Percentiles rank a stretch among this genome's conserved stretches.
Conservation (phyloP, 176 grass and related monocot species). For the Metroxylon sagu region DNA sequence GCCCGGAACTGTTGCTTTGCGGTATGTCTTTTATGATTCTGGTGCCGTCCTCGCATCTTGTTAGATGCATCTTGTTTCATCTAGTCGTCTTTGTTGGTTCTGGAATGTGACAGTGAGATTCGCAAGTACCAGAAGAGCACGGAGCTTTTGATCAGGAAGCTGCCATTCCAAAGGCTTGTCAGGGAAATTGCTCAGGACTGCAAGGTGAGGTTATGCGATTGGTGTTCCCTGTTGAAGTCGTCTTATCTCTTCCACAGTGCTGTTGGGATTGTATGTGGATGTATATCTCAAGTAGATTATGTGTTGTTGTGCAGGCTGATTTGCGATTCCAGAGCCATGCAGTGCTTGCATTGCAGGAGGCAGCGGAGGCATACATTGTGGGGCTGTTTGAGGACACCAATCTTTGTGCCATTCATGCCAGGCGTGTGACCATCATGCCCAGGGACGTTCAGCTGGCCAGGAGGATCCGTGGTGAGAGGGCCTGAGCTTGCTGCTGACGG, state of each 20-base stretch:
- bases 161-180: slow-evolving; percentile 12
- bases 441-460: slow-evolving; percentile 13
- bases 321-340: slow-evolving; percentile 22
- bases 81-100: not conserved
- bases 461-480: slow-evolving; percentile 23
- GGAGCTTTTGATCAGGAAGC: slow-evolving; percentile 7
- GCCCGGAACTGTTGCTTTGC: slow-evolving; percentile 22
- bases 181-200: slow-evolving; percentile 6
- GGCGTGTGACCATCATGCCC: slow-evolving; percentile 15
- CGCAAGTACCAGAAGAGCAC: slow-evolving; percentile 8
- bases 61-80: too few relatives aligned
- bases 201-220: not conserved
- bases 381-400: slow-evolving; percentile 21
- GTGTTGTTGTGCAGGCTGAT: slow-evolving; percentile 3
- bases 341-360: slow-evolving; percentile 19
- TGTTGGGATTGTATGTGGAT: too few relatives aligned
- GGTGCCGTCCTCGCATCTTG: too few relatives aligned
- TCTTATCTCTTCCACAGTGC: too few relatives aligned
- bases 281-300: too few relatives aligned
- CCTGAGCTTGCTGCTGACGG: not conserved
- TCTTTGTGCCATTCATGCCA: slow-evolving; percentile 20
- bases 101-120: not conserved
- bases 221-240: too few relatives aligned
- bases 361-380: slow-evolving; percentile 16
- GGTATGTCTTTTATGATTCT: not conserved